Base-by-base conservation (phyloP, 495 filamentous ascomycete species). In the Penicillium goetzii region DNA sequence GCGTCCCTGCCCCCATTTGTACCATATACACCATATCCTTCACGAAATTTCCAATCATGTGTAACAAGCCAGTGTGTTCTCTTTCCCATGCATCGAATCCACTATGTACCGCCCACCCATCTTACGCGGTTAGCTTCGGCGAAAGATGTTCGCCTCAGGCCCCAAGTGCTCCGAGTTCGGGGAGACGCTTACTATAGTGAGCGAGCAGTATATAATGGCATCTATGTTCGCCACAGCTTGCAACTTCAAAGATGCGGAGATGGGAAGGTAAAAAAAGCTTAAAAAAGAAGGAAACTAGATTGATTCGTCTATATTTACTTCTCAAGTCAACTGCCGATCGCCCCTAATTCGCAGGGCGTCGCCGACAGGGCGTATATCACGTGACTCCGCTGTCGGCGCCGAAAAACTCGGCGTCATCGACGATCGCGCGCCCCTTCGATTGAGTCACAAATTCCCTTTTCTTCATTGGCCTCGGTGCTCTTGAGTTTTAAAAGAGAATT, bases 301-400 rank as follows among this genome's bases (percentile, higher is more conserved):
- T 38, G 32, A 55, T 34, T 55, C 32, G 28, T 23, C 52, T 21
- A 5, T 28, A n/a, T 38, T 14, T 7, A 17, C 15, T 15, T 28
- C 11, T 0, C n/a, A 26, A 51, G 25, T 28, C 14, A 28, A 51
- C 45, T 55, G 30, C 9, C n/a, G n/a, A 55, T 55, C 52, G 52
- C 52, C 30, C 36, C 30, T 55, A 21, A 21, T 7, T 33, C 28
- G 30, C 30, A 33, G 3, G 52, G 28, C 52, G n/a, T 19, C 28
- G 28, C 28, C 4, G 17, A 19, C 23, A 32, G 34, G 56, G 54
- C 9, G n/a, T 19, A 47, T 21, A 17, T 64, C 71, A 73, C 68
- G 71, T 73, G 71, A 69, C 71, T 72, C 71, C 71, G 68, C 60
- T 67, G 61, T 73, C 71, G 71, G 70, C 63, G 64, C 68, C 68